Base-by-base conservation (phyloP, 768 basidiomycete genomes). In the Lactarius trivialis region DNA sequence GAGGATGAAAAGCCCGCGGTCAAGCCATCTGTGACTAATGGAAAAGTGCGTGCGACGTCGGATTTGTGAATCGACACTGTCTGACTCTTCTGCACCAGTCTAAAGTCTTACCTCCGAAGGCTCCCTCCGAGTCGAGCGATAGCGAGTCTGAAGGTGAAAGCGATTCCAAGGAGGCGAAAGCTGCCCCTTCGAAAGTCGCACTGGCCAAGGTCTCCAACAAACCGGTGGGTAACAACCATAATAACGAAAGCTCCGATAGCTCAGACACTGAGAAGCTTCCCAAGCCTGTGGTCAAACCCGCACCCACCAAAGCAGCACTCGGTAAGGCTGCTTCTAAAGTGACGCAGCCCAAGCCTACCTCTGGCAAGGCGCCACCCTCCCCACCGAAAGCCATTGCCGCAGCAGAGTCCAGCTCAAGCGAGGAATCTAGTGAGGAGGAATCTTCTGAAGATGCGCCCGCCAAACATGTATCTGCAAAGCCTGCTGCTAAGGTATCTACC, bases 1-100 rank as follows among this genome's bases (percentile, higher is more conserved):
- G 66, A 74, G 41, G 74, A 76, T 52, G 76, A 78, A 71, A 75
- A 76, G 60, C 72, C 74, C n/a, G 74, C 76, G 62, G 72, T 72
- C 36, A 59, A 41, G n/a, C 43, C 21, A 28, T 14, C 41, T 2
- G 41, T 58, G 37, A 54, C 43, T 32, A 63, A 59, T 41, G 62
- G 52, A 15, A 63, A 63, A 19, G 62, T 63, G 30, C 8, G 57
- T 59, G 28, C 28, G 28, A 48, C 34, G 19, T 4, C 19, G 24
- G 34, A 26, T 43, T 17, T 41, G 34, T 58, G 7, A 19, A 2
- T 19, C n/a, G n/a, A 58, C 24, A 32, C 33, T 19, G n/a, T 36
- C 26, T 54, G 2, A 58, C 21, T 26, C 28, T 24, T 41, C 28
- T 5, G 24, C 68, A 69, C 4, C 72, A 76, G 65, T 72, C 75